Percentiles rank a stretch among this genome's conserved stretches.
Conservation (phyloP, 257 asterid genomes). For the Penstemon eatonii region DNA sequence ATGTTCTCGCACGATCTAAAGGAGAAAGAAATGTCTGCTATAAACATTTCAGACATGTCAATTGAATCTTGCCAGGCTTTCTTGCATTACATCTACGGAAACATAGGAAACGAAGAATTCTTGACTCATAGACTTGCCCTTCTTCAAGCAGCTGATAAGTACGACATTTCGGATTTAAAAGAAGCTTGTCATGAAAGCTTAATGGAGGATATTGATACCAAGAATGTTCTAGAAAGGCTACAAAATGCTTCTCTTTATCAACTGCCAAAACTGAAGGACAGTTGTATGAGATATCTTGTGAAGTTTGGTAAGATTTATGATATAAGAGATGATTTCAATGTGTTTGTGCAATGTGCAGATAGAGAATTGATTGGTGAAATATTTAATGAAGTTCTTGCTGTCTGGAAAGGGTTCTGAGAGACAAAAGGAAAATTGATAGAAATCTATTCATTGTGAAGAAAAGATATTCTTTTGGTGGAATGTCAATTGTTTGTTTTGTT, state of each 20-base stretch:
- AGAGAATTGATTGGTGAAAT: conserved; percentile 67
- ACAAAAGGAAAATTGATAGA: background rate
- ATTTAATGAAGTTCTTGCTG: conserved; percentile 70
- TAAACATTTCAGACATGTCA: conserved; percentile 86
- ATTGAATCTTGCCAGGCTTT: conserved; percentile 74
- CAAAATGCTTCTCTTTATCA: conserved; percentile 82
- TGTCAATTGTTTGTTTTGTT: too few species aligned
- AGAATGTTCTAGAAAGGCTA: conserved; percentile 79
- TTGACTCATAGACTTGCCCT: conserved; percentile 67
- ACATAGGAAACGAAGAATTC: conserved; percentile 58
- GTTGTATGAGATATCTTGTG: conserved; percentile 78
- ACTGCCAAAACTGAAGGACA: conserved; percentile 62
- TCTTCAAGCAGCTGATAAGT: conserved; percentile 85
- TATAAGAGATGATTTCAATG: conserved; percentile 62
- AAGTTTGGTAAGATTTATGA: conserved; percentile 84
- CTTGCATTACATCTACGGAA: conserved; percentile 70
- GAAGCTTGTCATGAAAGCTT: conserved; percentile 85
- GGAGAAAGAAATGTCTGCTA: conserved; percentile 72
- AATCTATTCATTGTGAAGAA: too few species aligned
- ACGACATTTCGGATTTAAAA: conserved; percentile 68
- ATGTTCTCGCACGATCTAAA: conserved; percentile 90
- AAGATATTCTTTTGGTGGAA: too few species aligned
- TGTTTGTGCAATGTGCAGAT: conserved; percentile 67
- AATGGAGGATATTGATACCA: conserved; percentile 67
- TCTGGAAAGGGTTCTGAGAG: conserved; percentile 85